Conservation (phyloP, 768 basidiomycete species). For the Gyrodon lividus region DNA sequence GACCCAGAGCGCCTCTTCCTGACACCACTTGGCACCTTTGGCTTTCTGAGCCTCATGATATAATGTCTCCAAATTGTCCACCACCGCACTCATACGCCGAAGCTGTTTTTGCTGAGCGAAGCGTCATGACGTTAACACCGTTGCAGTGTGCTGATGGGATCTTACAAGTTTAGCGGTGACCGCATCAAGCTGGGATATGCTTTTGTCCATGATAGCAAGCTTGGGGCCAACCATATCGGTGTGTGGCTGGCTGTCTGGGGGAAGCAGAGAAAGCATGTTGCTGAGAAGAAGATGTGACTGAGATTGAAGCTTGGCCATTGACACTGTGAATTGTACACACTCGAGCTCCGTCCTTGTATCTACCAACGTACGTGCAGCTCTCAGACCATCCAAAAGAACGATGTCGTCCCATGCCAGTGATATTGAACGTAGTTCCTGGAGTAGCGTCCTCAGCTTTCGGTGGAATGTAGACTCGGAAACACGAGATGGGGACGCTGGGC, state of each 20-base stretch:
- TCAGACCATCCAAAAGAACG: slow-evolving; percentile 75
- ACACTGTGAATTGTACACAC: slow-evolving; percentile 45
- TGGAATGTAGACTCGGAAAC: slow-evolving; percentile 73
- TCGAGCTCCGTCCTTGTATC: slow-evolving; percentile 84
- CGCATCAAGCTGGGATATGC: slow-evolving; percentile 55
- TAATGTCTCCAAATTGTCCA: slow-evolving; percentile 65
- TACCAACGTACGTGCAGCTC: slow-evolving; percentile 65
- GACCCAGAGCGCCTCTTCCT: slow-evolving; percentile 72
- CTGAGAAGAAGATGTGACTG: slow-evolving; percentile 33
- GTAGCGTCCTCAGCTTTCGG: slow-evolving; percentile 64
- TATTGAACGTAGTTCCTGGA: slow-evolving; percentile 65
- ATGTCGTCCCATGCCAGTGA: slow-evolving; percentile 83
- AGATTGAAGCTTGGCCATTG: neutral
- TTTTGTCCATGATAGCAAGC: slow-evolving; percentile 64
- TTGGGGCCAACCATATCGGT: slow-evolving; percentile 62
- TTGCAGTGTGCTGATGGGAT: neutral
- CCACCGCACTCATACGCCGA: slow-evolving; percentile 55
- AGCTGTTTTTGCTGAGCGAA: slow-evolving; percentile 64
- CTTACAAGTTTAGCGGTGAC: slow-evolving; percentile 68
- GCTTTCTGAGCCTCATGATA: slow-evolving; percentile 66
- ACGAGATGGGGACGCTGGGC: slow-evolving; percentile 45
- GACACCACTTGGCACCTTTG: slow-evolving; percentile 73
- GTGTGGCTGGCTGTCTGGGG: slow-evolving; percentile 52
- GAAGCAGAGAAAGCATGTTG: slow-evolving; percentile 59
- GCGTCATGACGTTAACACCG: neutral